A percentile compares a stretch with the other conserved stretches of the same genome.
Evolutionary conservation across 495 filamentous ascomycete genomes (phyloP).

Genomic region (Daldinia decipiens): DNA sequence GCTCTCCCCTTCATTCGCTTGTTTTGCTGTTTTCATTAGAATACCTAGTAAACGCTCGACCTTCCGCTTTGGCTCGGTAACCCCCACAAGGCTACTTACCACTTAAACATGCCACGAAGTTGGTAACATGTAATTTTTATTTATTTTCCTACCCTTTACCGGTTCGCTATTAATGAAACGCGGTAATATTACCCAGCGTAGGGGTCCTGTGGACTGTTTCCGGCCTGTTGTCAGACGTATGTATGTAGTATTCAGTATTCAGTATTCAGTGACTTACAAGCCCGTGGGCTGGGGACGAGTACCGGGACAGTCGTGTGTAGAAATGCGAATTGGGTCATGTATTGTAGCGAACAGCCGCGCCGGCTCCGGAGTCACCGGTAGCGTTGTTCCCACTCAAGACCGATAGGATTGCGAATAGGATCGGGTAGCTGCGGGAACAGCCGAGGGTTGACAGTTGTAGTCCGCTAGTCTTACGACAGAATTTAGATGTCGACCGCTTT

Average conservation of each 20-base stretch:
- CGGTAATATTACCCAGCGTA: constrained; percentile 21
- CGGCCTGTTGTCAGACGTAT: constrained; percentile 34
- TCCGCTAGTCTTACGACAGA: constrained; percentile 45
- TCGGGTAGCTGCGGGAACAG: constrained; percentile 34
- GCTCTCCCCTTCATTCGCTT: constrained; percentile 4
- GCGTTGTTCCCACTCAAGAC: constrained; percentile 28
- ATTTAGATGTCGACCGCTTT: constrained; percentile 33
- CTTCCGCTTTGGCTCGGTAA: constrained; percentile 43
- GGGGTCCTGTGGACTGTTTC: constrained; percentile 13
- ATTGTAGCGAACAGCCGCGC: constrained; percentile 17
- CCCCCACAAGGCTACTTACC: constrained; percentile 36
- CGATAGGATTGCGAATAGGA: constrained; percentile 16
- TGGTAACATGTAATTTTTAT: constrained; percentile 19
- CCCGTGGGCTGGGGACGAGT: constrained; percentile 4
- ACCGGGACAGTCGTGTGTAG: constrained; percentile 13
- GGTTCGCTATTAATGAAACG: constrained; percentile 33
- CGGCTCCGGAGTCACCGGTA: constrained; percentile 21
- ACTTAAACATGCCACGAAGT: constrained; percentile 22
- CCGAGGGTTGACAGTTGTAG: constrained; percentile 24
- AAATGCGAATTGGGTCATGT: constrained; percentile 6
- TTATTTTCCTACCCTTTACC: constrained; percentile 7
- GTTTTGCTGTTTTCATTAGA: constrained; percentile 15
- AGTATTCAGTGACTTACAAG: background rate
- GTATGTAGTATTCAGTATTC: constrained; percentile 4
- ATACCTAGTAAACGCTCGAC: constrained; percentile 32